A percentile compares a stretch with the other conserved stretches of the same genome.
phyloP scores from a whole-genome alignment of 2,329 filamentous ascomycete species.

The Cladobotryum protrusum region DNA sequence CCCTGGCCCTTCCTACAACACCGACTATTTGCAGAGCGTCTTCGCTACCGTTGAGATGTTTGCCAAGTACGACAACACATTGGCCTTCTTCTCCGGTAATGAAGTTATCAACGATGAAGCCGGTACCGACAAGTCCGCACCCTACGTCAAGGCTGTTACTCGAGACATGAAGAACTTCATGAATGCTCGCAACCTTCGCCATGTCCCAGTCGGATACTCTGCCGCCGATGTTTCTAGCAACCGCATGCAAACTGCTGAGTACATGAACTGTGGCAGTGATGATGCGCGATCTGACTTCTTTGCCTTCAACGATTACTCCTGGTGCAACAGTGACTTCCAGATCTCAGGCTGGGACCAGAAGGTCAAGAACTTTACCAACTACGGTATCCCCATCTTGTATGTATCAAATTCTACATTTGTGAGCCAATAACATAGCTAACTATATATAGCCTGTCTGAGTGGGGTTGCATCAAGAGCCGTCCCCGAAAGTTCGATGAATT shows the following conservation, averaged over 20 bases:
- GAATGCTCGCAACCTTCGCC: slow-evolving; percentile 52
- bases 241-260: slow-evolving; percentile 77
- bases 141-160: slow-evolving; percentile 72
- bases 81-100: slow-evolving; percentile 80
- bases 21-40: slow-evolving; percentile 73
- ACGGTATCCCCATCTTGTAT: slow-evolving; percentile 78
- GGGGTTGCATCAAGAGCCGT: slow-evolving; percentile 76
- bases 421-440: no score
- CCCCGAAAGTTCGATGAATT: slow-evolving; percentile 75
- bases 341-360: slow-evolving; percentile 79
- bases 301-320: slow-evolving; percentile 85
- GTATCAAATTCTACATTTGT: slow-evolving; percentile 12
- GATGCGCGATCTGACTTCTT: slow-evolving; percentile 84
- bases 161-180: slow-evolving; percentile 72
- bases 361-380: slow-evolving; percentile 80
- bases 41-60: slow-evolving; percentile 88
- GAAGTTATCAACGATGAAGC: slow-evolving; percentile 68
- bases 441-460: slow-evolving; percentile 71
- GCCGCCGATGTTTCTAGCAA: slow-evolving; percentile 78
- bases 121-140: slow-evolving; percentile 58
- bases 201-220: slow-evolving; percentile 69
- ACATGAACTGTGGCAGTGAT: slow-evolving; percentile 89
- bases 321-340: slow-evolving; percentile 67
- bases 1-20: slow-evolving; percentile 80
- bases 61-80: slow-evolving; percentile 74